Evolutionary conservation across 306 rosid genomes (phyloP).

Genomic region (Cucurbita maxima): DNA sequence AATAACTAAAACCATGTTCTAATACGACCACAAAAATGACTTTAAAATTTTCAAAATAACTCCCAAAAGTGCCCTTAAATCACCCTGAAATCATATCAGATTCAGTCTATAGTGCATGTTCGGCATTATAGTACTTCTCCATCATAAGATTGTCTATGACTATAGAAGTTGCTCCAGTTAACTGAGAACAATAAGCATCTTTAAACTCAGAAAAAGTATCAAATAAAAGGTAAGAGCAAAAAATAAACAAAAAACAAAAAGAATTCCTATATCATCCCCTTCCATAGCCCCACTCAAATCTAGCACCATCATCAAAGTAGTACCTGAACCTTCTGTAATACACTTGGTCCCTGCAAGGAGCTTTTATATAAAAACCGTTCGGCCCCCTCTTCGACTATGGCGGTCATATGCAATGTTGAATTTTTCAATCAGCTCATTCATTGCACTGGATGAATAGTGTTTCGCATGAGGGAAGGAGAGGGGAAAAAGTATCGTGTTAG

Average conservation of each 20-base stretch:
- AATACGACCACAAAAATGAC: too few species aligned
- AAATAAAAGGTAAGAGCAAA: not conserved
- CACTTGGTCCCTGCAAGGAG: not conserved
- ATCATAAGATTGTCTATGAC: not conserved
- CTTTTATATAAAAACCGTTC: slow-evolving; percentile 69
- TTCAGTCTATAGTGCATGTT: not conserved
- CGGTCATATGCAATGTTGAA: slow-evolving; percentile 84
- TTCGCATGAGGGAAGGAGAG: not conserved
- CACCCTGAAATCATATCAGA: not conserved
- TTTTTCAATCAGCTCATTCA: slow-evolving; percentile 18
- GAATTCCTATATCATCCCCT: not conserved
- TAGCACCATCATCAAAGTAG: not conserved
- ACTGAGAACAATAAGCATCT: not conserved
- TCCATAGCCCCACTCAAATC: slow-evolving; percentile 1
- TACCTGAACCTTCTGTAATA: not conserved
- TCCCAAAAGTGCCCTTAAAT: too few species aligned
- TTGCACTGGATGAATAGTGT: slow-evolving; percentile 10
- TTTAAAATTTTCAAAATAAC: too few species aligned
- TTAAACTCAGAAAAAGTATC: not conserved
- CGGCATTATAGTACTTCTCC: not conserved
- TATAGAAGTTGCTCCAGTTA: not conserved
- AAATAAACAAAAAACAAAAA: not conserved
- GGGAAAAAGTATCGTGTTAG: not conserved
- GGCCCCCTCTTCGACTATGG: slow-evolving; percentile 85
- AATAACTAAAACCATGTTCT: too few species aligned